Conservation (phyloP, 2,329 filamentous ascomycete genomes). For the Chaetomium olivaceum region DNA sequence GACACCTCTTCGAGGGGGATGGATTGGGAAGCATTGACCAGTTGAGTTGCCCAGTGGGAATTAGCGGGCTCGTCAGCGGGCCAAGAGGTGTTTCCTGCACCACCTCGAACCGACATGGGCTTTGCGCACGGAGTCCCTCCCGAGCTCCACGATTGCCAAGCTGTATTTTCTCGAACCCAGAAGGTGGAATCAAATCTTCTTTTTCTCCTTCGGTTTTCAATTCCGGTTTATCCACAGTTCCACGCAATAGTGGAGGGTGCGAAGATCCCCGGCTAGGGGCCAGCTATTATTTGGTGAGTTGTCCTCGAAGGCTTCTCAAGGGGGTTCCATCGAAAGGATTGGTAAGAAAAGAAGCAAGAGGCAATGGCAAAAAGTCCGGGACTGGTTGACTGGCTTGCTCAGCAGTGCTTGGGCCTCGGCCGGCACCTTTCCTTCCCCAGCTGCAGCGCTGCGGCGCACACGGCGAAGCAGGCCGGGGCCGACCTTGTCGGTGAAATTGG, state of each 20-base stretch:
- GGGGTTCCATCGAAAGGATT: neutral
- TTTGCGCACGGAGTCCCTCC: constrained; percentile 17
- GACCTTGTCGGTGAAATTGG: constrained; percentile 1
- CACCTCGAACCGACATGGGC: constrained; percentile 14
- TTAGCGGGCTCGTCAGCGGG: neutral
- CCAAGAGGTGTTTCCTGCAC: neutral
- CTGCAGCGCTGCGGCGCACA: constrained; percentile 20
- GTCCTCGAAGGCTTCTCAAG: neutral
- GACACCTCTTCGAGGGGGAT: neutral
- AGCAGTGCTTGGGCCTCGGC: neutral
- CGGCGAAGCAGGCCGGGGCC: constrained; percentile 7
- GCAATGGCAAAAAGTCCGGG: neutral
- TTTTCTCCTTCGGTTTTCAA: neutral
- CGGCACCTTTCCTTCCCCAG: constrained; percentile 7
- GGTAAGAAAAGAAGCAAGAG: neutral
- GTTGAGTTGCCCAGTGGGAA: neutral
- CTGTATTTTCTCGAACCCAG: constrained; percentile 1
- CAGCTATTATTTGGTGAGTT: neutral
- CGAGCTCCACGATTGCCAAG: constrained; percentile 11
- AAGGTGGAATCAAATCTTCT: constrained; percentile 14
- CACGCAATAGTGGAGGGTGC: neutral
- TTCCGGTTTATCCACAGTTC: neutral
- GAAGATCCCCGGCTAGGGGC: neutral
- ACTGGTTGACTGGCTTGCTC: neutral
- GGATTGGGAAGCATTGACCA: neutral